Percentiles rank a stretch among this genome's conserved stretches.
These are phyloP conservation scores for Biancaea sappan DNA, from an alignment of 306 rosid genomes.

Conservation along the genomic window DNA sequence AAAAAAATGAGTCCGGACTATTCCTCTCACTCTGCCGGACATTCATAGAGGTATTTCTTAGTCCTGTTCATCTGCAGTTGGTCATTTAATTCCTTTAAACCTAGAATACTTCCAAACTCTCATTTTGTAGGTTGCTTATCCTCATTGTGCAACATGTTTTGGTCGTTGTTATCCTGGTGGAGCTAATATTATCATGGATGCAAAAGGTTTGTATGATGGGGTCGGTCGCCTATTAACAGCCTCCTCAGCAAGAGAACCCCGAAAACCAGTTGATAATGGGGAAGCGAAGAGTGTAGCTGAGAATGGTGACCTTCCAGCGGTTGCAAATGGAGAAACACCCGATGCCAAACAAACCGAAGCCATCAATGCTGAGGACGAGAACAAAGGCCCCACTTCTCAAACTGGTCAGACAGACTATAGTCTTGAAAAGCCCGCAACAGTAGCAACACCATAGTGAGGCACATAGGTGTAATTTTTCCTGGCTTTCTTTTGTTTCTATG, in stretches of 20 bases:
- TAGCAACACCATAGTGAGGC: too few relatives aligned
- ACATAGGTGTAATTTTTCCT: neutral
- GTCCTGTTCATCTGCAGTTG: conserved; percentile 16
- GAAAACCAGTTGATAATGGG: conserved; percentile 55
- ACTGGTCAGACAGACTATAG: conserved; percentile 41
- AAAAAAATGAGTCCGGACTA: conserved; percentile 86
- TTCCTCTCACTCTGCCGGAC: conserved; percentile 95
- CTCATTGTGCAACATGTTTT: conserved; percentile 87
- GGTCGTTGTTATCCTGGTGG: conserved; percentile 97
- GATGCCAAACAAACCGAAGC: conserved; percentile 47
- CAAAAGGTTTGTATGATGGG: conserved; percentile 70
- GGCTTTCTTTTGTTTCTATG: neutral
- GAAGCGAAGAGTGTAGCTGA: conserved; percentile 50
- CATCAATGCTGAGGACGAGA: conserved; percentile 41
- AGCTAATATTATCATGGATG: conserved; percentile 65
- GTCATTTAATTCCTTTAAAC: neutral
- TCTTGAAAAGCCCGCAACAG: conserved; percentile 42
- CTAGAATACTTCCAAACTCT: conserved; percentile 28
- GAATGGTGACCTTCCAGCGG: conserved; percentile 58
- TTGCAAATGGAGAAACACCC: conserved; percentile 63
- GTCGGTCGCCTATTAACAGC: conserved; percentile 65
- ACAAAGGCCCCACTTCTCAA: conserved; percentile 39
- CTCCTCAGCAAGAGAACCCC: conserved; percentile 71
- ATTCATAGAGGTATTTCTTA: conserved; percentile 71
- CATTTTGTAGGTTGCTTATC: conserved; percentile 70